Evolutionary conservation across 345 rosid species (phyloP).

Genomic region (Balakata baccata): DNA sequence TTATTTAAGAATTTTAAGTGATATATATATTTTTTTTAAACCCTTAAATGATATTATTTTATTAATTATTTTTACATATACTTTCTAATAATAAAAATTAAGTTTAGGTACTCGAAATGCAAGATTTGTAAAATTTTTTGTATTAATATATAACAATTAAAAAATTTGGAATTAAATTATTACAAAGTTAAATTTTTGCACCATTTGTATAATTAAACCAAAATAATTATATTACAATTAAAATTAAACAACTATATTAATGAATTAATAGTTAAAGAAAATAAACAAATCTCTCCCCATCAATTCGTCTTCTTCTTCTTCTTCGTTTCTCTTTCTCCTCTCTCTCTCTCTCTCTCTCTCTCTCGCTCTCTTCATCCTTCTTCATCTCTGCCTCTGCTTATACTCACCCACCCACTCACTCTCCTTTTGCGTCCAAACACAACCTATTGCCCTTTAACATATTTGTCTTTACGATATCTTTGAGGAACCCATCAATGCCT

Average conservation of each 20-base stretch:
- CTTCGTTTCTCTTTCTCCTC: neutral
- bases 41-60: too few species aligned
- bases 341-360: slow-evolving; percentile 2
- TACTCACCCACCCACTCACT: neutral
- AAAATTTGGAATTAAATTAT: too few species aligned
- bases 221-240: neutral
- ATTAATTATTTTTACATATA: too few species aligned
- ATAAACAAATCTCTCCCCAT: slow-evolving; percentile 18
- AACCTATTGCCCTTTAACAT: neutral
- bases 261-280: neutral
- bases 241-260: neutral
- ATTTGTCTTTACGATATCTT: neutral
- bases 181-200: too few species aligned
- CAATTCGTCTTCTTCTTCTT: neutral
- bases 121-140: too few species aligned
- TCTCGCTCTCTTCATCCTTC: neutral
- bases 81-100: too few species aligned
- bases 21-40: too few species aligned
- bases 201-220: too few species aligned
- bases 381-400: neutral
- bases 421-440: neutral
- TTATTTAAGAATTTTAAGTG: too few species aligned
- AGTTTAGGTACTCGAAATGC: too few species aligned
- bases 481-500: slow-evolving; percentile 51
- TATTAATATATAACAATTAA: too few species aligned